phyloP scores from a whole-genome alignment of 2,329 filamentous ascomycete species.

The Aschersonia sp. region DNA sequence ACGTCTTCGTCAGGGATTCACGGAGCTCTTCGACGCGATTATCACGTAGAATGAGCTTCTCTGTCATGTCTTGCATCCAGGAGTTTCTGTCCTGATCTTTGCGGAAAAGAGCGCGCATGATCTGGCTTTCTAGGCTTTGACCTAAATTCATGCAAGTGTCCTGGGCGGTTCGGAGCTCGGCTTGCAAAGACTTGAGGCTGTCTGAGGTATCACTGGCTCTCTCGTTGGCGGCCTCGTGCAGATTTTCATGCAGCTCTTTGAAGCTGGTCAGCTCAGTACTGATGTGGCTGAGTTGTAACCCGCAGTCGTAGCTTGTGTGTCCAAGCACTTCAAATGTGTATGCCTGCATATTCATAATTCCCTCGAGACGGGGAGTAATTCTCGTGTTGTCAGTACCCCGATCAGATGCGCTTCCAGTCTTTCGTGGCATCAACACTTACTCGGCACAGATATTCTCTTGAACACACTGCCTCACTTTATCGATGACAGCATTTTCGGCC shows the following conservation, averaged over 20 bases:
- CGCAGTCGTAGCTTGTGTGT: constrained; percentile 1
- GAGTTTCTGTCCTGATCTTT: constrained; percentile 1
- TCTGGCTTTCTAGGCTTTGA: constrained; percentile 1
- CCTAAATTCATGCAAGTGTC: not conserved
- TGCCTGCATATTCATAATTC: constrained; percentile 1
- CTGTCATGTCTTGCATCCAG: constrained; percentile 1
- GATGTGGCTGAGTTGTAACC: constrained; percentile 1
- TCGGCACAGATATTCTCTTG: constrained; percentile 1
- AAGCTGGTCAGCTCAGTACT: constrained; percentile 1
- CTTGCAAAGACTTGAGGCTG: not conserved
- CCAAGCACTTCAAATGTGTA: constrained; percentile 1
- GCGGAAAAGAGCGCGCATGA: not conserved
- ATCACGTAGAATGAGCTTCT: not conserved
- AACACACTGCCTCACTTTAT: not conserved
- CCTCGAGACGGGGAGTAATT: constrained; percentile 1
- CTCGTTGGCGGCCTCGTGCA: constrained; percentile 2
- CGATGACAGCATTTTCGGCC: not conserved
- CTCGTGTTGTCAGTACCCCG: constrained; percentile 1
- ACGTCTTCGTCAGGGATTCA: not conserved
- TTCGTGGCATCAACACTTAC: not conserved
- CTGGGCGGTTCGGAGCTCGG: not conserved
- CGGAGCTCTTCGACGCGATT: constrained; percentile 1
- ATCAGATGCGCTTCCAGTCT: not conserved
- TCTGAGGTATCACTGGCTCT: not conserved
- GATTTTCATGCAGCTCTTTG: not conserved